phyloP scores from a whole-genome alignment of 306 rosid genomes.

The Vigna unguiculata region DNA sequence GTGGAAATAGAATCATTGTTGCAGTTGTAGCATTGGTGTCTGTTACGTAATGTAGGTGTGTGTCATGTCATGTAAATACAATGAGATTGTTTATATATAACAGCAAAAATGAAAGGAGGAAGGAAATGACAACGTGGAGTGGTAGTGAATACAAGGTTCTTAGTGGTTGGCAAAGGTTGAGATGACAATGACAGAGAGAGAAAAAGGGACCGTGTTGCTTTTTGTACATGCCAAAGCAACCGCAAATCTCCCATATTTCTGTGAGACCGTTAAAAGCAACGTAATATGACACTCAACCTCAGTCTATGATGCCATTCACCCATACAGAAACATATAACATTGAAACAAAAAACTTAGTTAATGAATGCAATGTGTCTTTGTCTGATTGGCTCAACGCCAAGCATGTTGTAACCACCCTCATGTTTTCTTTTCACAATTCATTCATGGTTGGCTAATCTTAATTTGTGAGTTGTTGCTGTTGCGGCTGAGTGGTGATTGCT shows the following conservation, averaged over 20 bases:
- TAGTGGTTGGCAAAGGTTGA: slow-evolving; percentile 30
- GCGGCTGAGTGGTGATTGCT: slow-evolving; percentile 21
- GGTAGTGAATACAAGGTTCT: slow-evolving; percentile 36
- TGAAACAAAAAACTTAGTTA: background rate
- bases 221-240: slow-evolving; percentile 46
- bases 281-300: slow-evolving; percentile 9
- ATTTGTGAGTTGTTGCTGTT: slow-evolving; percentile 9
- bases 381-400: slow-evolving; percentile 1
- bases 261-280: slow-evolving; percentile 43
- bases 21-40: slow-evolving; percentile 26
- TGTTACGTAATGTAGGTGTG: slow-evolving; percentile 26
- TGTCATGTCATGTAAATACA: slow-evolving; percentile 20
- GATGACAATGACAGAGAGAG: slow-evolving; percentile 9
- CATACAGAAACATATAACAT: background rate
- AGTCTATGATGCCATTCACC: background rate
- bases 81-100: slow-evolving; percentile 28
- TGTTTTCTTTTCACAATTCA: slow-evolving; percentile 1
- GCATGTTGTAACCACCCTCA: background rate
- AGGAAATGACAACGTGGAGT: slow-evolving; percentile 46
- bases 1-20: slow-evolving; percentile 36
- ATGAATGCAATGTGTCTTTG: slow-evolving; percentile 5
- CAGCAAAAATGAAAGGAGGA: slow-evolving; percentile 9
- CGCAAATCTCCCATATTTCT: slow-evolving; percentile 38
- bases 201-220: slow-evolving; percentile 35
- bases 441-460: slow-evolving; percentile 10